phyloP scores from a whole-genome alignment of 2,329 filamentous ascomycete genomes.

The Colletotrichum lentis region DNA sequence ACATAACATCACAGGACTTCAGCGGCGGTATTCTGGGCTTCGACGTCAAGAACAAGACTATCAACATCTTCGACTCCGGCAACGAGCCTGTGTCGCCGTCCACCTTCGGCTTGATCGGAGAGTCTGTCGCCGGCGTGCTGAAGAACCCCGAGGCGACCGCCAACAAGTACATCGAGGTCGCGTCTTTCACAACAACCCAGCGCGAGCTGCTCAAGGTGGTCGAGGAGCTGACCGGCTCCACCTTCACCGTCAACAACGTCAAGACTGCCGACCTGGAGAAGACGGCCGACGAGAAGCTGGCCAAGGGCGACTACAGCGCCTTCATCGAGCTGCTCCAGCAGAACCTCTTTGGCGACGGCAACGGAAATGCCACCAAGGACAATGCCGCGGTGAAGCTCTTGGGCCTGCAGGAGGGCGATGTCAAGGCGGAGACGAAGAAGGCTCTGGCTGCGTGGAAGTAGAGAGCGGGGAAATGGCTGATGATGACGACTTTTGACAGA shows the following conservation, averaged over 20 bases:
- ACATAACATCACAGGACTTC: constrained; percentile 51
- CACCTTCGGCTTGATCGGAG: constrained; percentile 60
- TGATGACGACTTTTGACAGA: neutral
- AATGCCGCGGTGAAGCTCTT: constrained; percentile 29
- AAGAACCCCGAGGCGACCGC: constrained; percentile 58
- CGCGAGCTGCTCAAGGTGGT: constrained; percentile 62
- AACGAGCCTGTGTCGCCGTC: constrained; percentile 60
- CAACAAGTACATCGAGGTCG: constrained; percentile 66
- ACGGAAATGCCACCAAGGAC: constrained; percentile 22
- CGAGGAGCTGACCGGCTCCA: constrained; percentile 61
- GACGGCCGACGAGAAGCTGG: constrained; percentile 53
- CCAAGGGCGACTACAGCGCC: constrained; percentile 47
- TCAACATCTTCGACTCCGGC: constrained; percentile 65
- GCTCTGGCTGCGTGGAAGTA: constrained; percentile 11
- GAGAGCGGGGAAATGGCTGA: neutral
- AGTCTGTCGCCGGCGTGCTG: constrained; percentile 61
- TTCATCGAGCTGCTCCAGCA: constrained; percentile 32
- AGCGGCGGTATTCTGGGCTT: constrained; percentile 60
- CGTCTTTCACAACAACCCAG: constrained; percentile 66
- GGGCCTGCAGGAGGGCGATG: constrained; percentile 33
- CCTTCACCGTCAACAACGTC: constrained; percentile 57
- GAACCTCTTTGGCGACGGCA: constrained; percentile 33
- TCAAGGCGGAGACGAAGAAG: constrained; percentile 19
- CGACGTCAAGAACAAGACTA: constrained; percentile 57
- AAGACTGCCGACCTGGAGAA: constrained; percentile 48